These are phyloP conservation scores for Pelargonium citronellum DNA, from an alignment of 441 rosid genomes.

Conservation along the genomic window DNA sequence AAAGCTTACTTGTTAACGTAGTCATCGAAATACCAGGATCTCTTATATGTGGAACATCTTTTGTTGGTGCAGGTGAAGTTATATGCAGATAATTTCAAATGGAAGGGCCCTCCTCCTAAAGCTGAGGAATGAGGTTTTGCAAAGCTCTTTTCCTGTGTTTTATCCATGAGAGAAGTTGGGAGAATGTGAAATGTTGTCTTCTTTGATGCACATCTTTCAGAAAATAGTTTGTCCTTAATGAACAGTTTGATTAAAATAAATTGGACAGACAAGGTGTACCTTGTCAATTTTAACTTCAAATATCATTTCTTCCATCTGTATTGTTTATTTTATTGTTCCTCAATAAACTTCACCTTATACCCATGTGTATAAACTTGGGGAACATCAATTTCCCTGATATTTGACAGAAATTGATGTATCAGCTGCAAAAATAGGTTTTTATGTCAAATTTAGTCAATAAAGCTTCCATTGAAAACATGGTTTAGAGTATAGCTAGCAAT, in stretches of 20 bases:
- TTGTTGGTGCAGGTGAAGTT: constrained; percentile 50
- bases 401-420: too few species aligned
- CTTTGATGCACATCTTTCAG: background rate
- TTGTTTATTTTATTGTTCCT: background rate
- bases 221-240: background rate
- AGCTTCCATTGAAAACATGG: too few species aligned
- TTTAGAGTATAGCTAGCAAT: too few species aligned
- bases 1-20: too few species aligned
- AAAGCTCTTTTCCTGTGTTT: background rate
- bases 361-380: too few species aligned
- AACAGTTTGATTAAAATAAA: background rate
- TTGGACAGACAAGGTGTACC: background rate
- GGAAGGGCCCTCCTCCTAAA: constrained; percentile 60
- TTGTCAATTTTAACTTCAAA: background rate
- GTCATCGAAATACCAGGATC: too few species aligned
- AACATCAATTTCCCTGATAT: too few species aligned
- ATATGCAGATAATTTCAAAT: constrained; percentile 90
- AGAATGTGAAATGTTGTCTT: background rate
- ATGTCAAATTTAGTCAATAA: too few species aligned
- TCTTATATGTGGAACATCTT: too few species aligned
- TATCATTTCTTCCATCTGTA: background rate
- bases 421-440: too few species aligned
- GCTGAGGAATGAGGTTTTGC: constrained; percentile 12
- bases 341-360: too few species aligned
- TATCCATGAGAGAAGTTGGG: background rate